Evolutionary conservation across 139 green algal species (phyloP), one percentile per base, ranked within the genome.

Genomic region (Volvox africanus): DNA sequence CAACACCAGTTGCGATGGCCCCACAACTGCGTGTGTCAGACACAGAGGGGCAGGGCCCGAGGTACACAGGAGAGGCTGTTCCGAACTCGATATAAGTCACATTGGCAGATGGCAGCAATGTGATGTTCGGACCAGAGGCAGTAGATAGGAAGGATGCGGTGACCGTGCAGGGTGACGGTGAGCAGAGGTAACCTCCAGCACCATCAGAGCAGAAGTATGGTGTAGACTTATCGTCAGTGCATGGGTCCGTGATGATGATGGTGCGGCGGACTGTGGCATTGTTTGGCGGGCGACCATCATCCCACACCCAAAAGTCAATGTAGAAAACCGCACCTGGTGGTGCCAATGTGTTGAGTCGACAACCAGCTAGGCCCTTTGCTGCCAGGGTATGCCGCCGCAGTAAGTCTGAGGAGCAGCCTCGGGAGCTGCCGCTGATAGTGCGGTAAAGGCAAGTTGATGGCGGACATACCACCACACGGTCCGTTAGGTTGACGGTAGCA

Each of bases 251-350:
- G 30, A 93, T 88, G 14, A 80, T 61, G 30, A 93, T 24, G 1
- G 90, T 91, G 11, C 90, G 82, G 36, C 67, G 80, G 0, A 90
- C 67, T 13, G 50, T 92, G 33, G 92, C 92, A 36, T 92, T 94
- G 17, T 79, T 37, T 13, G 91, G 75, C 36, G 94, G 94, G 6
- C 62, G 88, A 50, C 78, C 77, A 24, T 69, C 79, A 75, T 94
- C 94, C 90, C 92, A 96, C 65, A 96, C 94, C 92, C 88, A 93
- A 80, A 95, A 96, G 55, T 91, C 76, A 21, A 94, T 61, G 67
- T 92, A 37, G 85, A 93, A 96, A 13, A 89, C 83, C 5, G 92
- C 93, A 0, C 94, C 94, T 6, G 94, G 83, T 0, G 89, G 44
- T 17, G 77, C 68, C 0, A 55, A 32, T 11, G 91, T 91, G 85